These are phyloP conservation scores for Leishmania turanica DNA, from an alignment of 208 protist species.

Conservation along the genomic window DNA sequence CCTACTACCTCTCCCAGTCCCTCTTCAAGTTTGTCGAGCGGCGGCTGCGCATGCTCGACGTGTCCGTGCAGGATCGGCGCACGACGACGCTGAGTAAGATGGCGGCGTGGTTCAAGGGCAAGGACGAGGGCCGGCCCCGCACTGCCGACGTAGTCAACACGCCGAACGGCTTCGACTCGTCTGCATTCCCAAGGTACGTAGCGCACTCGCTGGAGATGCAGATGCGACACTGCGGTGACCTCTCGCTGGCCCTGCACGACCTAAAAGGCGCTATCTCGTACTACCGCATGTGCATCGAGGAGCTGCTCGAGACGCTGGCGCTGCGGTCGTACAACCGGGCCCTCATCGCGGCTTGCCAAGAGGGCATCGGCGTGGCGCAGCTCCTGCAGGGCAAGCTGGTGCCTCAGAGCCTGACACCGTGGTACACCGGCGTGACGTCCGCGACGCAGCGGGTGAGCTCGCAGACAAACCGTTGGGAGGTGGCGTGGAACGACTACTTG, in stretches of 20 bases:
- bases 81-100: constrained; percentile 84
- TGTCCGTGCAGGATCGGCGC: constrained; percentile 71
- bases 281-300: constrained; percentile 78
- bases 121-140: constrained; percentile 65
- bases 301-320: constrained; percentile 60
- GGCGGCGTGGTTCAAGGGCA: constrained; percentile 79
- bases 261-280: constrained; percentile 60
- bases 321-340: constrained; percentile 68
- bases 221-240: constrained; percentile 79
- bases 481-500: constrained; percentile 72
- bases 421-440: constrained; percentile 43
- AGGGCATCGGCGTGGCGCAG: constrained; percentile 69
- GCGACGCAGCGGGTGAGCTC: constrained; percentile 48
- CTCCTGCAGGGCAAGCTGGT: constrained; percentile 47
- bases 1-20: constrained; percentile 69
- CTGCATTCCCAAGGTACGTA: constrained; percentile 45
- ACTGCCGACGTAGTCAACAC: constrained; percentile 21
- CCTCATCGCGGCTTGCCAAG: constrained; percentile 77
- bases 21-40: constrained; percentile 77
- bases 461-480: constrained; percentile 58
- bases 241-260: constrained; percentile 68
- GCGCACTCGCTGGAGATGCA: constrained; percentile 80
- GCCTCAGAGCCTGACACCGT: constrained; percentile 57
- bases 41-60: constrained; percentile 57
- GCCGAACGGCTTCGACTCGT: constrained; percentile 14